Conservation (phyloP, 1,284 basidiomycete genomes). For the Apiotrichum montevideense region DNA sequence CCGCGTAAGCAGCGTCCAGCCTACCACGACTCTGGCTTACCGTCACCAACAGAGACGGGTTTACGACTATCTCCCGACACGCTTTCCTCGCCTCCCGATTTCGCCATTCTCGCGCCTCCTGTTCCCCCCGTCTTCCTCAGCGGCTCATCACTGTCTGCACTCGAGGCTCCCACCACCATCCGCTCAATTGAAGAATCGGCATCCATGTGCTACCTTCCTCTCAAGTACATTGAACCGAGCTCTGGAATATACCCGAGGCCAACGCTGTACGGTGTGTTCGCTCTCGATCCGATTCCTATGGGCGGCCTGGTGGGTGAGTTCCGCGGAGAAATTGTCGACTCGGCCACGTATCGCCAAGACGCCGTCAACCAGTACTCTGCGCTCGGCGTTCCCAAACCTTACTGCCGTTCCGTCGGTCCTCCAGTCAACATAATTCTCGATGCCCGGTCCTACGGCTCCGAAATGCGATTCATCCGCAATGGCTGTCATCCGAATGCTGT, state of each 20-base stretch:
- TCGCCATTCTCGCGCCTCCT: conserved; percentile 47
- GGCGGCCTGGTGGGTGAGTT: conserved; percentile 43
- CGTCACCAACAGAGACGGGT: conserved; percentile 41
- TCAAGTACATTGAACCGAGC: conserved; percentile 32
- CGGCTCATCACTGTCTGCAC: conserved; percentile 25
- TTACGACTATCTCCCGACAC: conserved; percentile 32
- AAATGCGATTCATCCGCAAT: conserved; percentile 68
- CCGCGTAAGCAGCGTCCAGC: conserved; percentile 13
- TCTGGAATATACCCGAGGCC: conserved; percentile 37
- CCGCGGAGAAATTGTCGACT: conserved; percentile 38
- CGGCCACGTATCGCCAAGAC: conserved; percentile 44
- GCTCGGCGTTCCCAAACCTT: conserved; percentile 54
- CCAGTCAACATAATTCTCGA: conserved; percentile 79
- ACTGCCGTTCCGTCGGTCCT: conserved; percentile 72
- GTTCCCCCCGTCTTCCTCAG: conserved; percentile 42
- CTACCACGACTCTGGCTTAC: conserved; percentile 35
- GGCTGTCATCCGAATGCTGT: conserved; percentile 89
- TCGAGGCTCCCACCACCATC: conserved; percentile 24
- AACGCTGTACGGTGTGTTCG: conserved; percentile 42
- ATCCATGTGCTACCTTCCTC: conserved; percentile 31
- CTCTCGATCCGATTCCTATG: conserved; percentile 21
- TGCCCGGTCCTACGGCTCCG: conserved; percentile 67
- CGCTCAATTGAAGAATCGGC: conserved; percentile 28
- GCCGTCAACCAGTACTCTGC: conserved; percentile 53
- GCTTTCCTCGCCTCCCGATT: conserved; percentile 43